These are phyloP conservation scores for Stylosanthes scabra DNA, from an alignment of 331 rosid genomes.

Conservation along the genomic window DNA sequence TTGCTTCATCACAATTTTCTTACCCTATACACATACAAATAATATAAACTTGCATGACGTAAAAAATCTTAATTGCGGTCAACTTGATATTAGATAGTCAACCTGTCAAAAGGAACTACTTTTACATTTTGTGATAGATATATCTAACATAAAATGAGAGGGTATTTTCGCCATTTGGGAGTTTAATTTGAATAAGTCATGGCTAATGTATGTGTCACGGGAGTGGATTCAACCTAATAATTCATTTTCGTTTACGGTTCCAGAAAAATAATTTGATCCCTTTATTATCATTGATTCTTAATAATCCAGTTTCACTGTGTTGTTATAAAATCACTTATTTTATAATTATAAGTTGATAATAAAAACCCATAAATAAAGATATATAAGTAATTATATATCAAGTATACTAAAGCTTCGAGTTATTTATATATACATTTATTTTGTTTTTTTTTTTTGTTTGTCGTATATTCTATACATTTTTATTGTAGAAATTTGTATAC, in stretches of 20 bases:
- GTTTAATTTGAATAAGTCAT: constrained; percentile 19
- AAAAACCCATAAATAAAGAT: too few relatives aligned
- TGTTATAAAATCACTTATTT: too few relatives aligned
- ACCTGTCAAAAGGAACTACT: constrained; percentile 9
- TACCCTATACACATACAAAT: background rate
- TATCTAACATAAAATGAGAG: background rate
- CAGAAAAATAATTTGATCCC: background rate
- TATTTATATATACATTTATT: too few relatives aligned
- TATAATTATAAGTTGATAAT: too few relatives aligned
- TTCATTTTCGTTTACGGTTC: background rate
- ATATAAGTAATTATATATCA: too few relatives aligned
- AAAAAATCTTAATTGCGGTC: constrained; percentile 8
- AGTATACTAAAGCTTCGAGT: too few relatives aligned
- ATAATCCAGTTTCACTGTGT: too few relatives aligned
- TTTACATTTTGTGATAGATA: constrained; percentile 1
- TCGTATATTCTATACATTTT: too few relatives aligned
- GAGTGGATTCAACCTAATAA: constrained; percentile 1
- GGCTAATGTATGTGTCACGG: constrained; percentile 1
- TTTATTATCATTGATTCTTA: background rate
- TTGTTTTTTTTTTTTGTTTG: too few relatives aligned
- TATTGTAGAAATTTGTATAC: too few relatives aligned
- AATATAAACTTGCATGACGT: background rate
- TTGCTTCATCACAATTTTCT: background rate
- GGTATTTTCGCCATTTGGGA: background rate
- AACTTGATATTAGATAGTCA: constrained; percentile 23